These are phyloP conservation scores for Takakia lepidozioides DNA, from an alignment of 225 moss, liverwort and hornwort species.

Conservation along the genomic window DNA sequence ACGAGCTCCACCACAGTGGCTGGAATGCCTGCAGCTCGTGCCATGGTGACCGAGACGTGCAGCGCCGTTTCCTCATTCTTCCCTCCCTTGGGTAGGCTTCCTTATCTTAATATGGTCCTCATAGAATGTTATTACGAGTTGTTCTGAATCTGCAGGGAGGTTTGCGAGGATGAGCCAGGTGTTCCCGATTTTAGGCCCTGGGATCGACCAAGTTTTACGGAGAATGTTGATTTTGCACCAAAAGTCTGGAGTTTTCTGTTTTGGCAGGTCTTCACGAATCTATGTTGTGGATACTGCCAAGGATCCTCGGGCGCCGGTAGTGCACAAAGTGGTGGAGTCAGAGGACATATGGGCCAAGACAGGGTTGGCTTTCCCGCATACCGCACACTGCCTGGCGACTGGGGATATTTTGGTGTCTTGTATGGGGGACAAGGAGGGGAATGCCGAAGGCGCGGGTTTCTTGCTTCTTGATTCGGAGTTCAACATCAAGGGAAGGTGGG, in stretches of 20 bases:
- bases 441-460: conserved; percentile 84
- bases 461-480: conserved; percentile 83
- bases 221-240: too few relatives aligned
- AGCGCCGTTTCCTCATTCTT: conserved; percentile 90
- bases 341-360: conserved; percentile 73
- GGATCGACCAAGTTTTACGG: too few relatives aligned
- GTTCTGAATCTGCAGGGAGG: neutral
- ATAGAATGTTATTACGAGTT: too few relatives aligned
- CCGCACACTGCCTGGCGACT: conserved; percentile 97
- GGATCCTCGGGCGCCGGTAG: conserved; percentile 67
- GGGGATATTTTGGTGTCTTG: conserved; percentile 88
- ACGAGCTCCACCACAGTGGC: conserved; percentile 96
- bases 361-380: conserved; percentile 90
- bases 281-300: conserved; percentile 76
- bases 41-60: conserved; percentile 64
- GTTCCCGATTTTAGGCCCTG: neutral
- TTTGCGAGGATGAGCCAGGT: neutral
- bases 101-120: too few relatives aligned
- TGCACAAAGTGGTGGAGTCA: conserved; percentile 81
- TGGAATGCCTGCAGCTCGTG: conserved; percentile 99
- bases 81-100: conserved; percentile 69
- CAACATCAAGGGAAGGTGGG: conserved; percentile 89
- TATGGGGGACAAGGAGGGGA: conserved; percentile 74
- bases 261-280: conserved; percentile 76
- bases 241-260: neutral